Percentiles rank a stretch among this genome's conserved stretches.
phyloP scores from a whole-genome alignment of 73 alveolate species.

The Paramecium caudatum region DNA sequence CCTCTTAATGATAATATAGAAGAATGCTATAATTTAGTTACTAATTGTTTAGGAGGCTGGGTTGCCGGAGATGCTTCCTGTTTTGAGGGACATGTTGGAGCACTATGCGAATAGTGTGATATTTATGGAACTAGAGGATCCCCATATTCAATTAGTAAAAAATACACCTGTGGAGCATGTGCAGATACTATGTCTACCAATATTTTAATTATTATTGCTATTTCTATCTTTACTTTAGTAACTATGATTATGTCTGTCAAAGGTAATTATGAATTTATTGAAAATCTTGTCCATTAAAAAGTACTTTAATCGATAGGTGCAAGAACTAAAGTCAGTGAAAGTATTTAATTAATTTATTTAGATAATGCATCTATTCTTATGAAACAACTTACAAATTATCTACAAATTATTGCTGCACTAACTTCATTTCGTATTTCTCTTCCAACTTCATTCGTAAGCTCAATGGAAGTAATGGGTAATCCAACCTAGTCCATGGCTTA shows the following conservation, averaged over 20 bases:
- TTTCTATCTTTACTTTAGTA: conserved; percentile 48
- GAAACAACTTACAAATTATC: conserved; percentile 54
- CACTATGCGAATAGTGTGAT: conserved; percentile 74
- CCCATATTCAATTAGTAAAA: conserved; percentile 33
- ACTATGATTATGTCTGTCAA: conserved; percentile 63
- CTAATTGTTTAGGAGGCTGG: conserved; percentile 75
- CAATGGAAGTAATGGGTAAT: conserved; percentile 14
- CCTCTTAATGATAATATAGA: conserved; percentile 41
- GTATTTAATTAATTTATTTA: background rate
- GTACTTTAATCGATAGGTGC: conserved; percentile 34
- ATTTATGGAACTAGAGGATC: conserved; percentile 68
- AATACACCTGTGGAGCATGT: conserved; percentile 72
- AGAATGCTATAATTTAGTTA: conserved; percentile 1
- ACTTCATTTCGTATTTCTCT: conserved; percentile 10
- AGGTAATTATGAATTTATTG: conserved; percentile 19
- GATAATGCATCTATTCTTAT: conserved; percentile 67
- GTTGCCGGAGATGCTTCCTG: conserved; percentile 65
- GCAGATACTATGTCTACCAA: conserved; percentile 47
- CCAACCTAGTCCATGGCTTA: conserved; percentile 63
- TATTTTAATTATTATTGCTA: conserved; percentile 32
- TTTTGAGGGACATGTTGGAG: conserved; percentile 72
- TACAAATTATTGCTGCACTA: background rate
- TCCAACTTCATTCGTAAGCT: background rate
- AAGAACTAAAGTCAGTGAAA: background rate
- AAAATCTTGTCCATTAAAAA: background rate